Conservation (phyloP, 2,329 filamentous ascomycete genomes). For the Neonectria neomacrospora region DNA sequence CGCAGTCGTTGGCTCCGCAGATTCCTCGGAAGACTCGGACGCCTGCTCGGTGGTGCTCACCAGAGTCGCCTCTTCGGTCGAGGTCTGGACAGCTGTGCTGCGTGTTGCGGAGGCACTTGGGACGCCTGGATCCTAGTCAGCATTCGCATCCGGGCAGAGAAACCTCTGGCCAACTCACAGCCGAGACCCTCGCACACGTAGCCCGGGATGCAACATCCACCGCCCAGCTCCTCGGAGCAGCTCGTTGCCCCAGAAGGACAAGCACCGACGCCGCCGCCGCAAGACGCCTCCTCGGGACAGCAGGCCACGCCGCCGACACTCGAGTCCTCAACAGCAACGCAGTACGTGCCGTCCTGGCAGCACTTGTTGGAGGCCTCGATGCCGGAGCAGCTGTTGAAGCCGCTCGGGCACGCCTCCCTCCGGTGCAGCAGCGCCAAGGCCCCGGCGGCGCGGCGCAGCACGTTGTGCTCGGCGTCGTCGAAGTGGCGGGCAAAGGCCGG, state of each 20-base stretch:
- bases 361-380: slow-evolving; percentile 78
- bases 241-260: slow-evolving; percentile 72
- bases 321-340: slow-evolving; percentile 71
- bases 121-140: slow-evolving; percentile 43
- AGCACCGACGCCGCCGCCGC: slow-evolving; percentile 69
- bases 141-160: neutral
- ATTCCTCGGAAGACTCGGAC: slow-evolving; percentile 36
- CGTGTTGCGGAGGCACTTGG: slow-evolving; percentile 48
- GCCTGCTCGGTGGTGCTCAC: slow-evolving; percentile 53
- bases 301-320: slow-evolving; percentile 77
- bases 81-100: slow-evolving; percentile 32
- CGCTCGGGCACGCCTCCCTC: slow-evolving; percentile 74
- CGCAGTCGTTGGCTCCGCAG: slow-evolving; percentile 51
- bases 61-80: slow-evolving; percentile 41
- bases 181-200: slow-evolving; percentile 76
- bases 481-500: slow-evolving; percentile 64
- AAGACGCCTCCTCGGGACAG: slow-evolving; percentile 73
- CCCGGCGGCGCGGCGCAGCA: slow-evolving; percentile 58
- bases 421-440: slow-evolving; percentile 61
- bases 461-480: slow-evolving; percentile 37
- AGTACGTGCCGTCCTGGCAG: slow-evolving; percentile 73
- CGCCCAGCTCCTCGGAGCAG: slow-evolving; percentile 73
- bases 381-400: slow-evolving; percentile 71
- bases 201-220: slow-evolving; percentile 80
- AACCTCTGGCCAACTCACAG: slow-evolving; percentile 62